These are phyloP conservation scores for Clonostachys solani DNA, from an alignment of 2,329 filamentous ascomycete species.

Conservation along the genomic window DNA sequence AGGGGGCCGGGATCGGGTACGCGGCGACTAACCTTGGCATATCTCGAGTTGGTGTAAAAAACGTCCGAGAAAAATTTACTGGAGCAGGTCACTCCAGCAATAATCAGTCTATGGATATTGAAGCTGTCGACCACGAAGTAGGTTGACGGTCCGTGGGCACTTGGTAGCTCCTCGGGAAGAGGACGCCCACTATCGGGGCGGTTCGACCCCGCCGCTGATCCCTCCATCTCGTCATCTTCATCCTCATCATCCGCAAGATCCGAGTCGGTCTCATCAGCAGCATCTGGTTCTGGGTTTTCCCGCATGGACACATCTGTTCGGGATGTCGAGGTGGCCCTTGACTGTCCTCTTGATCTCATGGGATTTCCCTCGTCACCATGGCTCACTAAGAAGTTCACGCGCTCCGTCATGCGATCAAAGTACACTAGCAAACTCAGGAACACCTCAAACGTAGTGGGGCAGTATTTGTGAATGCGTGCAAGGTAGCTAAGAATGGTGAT, in stretches of 20 bases:
- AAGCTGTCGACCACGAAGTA: slow-evolving; percentile 97
- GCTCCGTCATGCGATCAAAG: slow-evolving; percentile 98
- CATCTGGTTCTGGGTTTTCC: slow-evolving; percentile 11
- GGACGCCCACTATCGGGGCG: slow-evolving; percentile 11
- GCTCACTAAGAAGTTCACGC: slow-evolving; percentile 78
- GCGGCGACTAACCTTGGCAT: slow-evolving; percentile 75
- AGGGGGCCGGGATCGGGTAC: not conserved
- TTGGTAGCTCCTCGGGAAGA: slow-evolving; percentile 16
- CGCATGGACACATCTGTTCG: slow-evolving; percentile 20
- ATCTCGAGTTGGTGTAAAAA: slow-evolving; percentile 98
- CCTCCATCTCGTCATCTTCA: slow-evolving; percentile 22
- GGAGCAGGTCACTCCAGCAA: slow-evolving; percentile 94
- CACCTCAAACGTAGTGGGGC: slow-evolving; percentile 96
- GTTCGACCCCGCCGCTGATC: not conserved
- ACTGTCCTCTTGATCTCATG: not conserved
- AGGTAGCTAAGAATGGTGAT: slow-evolving; percentile 97
- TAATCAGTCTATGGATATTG: slow-evolving; percentile 95
- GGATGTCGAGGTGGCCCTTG: not conserved
- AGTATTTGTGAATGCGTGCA: slow-evolving; percentile 96
- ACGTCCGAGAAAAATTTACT: slow-evolving; percentile 99
- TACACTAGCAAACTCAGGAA: slow-evolving; percentile 94
- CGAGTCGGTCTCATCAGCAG: slow-evolving; percentile 41
- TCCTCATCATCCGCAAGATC: slow-evolving; percentile 42
- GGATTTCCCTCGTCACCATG: slow-evolving; percentile 54
- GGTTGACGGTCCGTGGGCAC: slow-evolving; percentile 32